Conservation (phyloP, 139 green algal genomes). For the Coccomyxa sp. region DNA sequence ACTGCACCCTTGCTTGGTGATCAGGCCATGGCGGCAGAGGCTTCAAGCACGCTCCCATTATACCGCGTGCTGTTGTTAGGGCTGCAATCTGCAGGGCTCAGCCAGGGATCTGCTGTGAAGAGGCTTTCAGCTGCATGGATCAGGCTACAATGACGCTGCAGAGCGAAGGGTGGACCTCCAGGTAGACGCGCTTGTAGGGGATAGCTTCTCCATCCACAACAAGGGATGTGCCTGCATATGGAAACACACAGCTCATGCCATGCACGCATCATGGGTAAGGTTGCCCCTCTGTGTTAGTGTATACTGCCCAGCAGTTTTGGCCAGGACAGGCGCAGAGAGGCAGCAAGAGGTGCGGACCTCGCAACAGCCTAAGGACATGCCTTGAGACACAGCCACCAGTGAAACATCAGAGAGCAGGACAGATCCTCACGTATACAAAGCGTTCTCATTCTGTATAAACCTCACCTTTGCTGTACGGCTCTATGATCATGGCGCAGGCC, state of each 20-base stretch:
- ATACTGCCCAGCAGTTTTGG: background rate
- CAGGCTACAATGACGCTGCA: conserved; percentile 23
- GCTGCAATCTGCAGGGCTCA: no score
- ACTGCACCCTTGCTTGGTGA: no score
- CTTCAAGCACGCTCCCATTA: no score
- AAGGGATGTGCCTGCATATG: conserved; percentile 40
- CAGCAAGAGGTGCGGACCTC: background rate
- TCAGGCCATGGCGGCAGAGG: no score
- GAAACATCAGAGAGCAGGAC: background rate
- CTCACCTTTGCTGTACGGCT: conserved; percentile 8
- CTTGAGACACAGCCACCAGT: background rate
- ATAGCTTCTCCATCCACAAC: conserved; percentile 48
- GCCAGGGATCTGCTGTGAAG: no score
- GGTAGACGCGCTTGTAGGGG: conserved; percentile 18
- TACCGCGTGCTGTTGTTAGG: no score
- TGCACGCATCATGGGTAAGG: no score
- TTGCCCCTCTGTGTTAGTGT: no score
- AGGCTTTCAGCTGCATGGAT: no score
- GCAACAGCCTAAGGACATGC: background rate
- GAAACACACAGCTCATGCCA: no score
- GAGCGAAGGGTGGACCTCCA: conserved; percentile 39
- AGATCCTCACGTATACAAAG: background rate
- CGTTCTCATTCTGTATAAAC: no score
- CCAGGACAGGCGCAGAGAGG: background rate
- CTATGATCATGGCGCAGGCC: conserved; percentile 4